A percentile compares a stretch with the other conserved stretches of the same genome.
These are phyloP conservation scores for Ilex paraguariensis DNA, from an alignment of 305 asterid genomes.

Conservation along the genomic window DNA sequence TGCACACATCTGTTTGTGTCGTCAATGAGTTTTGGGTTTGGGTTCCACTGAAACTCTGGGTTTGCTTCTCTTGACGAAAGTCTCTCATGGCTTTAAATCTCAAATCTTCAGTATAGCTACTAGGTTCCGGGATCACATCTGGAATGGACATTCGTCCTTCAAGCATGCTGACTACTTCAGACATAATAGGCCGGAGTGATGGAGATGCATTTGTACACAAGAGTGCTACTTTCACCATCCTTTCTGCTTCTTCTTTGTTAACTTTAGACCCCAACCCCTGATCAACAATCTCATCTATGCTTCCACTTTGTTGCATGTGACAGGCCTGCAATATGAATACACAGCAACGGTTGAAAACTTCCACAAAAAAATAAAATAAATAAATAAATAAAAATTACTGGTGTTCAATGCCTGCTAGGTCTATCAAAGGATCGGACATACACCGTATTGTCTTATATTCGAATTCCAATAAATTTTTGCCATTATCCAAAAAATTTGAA, in stretches of 20 bases:
- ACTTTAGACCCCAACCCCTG: slow-evolving; percentile 34
- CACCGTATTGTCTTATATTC: too few species aligned
- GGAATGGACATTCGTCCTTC: slow-evolving; percentile 62
- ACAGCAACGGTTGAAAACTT: too few species aligned
- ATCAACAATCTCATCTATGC: slow-evolving; percentile 56
- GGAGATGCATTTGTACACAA: slow-evolving; percentile 76
- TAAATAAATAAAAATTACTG: too few species aligned
- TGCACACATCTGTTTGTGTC: slow-evolving; percentile 29
- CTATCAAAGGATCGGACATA: too few species aligned
- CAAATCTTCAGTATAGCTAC: slow-evolving; percentile 46
- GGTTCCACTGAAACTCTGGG: slow-evolving; percentile 27
- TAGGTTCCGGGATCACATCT: slow-evolving; percentile 40
- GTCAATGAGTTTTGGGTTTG: slow-evolving; percentile 34
- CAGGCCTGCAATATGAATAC: slow-evolving; percentile 49
- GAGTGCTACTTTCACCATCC: slow-evolving; percentile 57
- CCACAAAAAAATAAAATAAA: too few species aligned
- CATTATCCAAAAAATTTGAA: too few species aligned
- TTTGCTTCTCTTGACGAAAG: slow-evolving; percentile 47
- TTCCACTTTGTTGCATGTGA: slow-evolving; percentile 56
- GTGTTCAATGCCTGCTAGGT: too few species aligned
- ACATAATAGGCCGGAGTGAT: slow-evolving; percentile 79
- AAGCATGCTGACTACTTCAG: slow-evolving; percentile 77
- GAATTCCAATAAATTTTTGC: too few species aligned
- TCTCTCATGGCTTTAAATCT: slow-evolving; percentile 77
- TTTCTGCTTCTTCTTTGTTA: slow-evolving; percentile 49